Evolutionary conservation across 2,329 filamentous ascomycete genomes (phyloP), one percentile per base, ranked within the genome.

Genomic region (Immersiporthe knoxdaviesiana): DNA sequence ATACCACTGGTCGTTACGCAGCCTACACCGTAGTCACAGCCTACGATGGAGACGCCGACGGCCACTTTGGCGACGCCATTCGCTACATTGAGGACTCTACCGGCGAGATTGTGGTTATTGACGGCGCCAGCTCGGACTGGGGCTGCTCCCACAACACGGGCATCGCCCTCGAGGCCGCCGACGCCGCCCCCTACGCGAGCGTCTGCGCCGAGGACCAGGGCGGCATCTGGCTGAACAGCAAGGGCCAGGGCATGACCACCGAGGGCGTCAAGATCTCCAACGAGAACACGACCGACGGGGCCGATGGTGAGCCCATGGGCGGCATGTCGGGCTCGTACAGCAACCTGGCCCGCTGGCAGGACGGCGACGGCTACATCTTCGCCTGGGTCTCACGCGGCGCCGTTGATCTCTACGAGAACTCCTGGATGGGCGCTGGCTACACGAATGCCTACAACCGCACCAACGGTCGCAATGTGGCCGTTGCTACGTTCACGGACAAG

Each of bases 81-180:
- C 79, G 80, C 67, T 81, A 81, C 72, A 68, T 81, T 67, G 84
- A 80, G 67, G 83, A 87, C 47, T 78, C 58, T 11, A 61, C 80
- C 24, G 88, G 88, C 16, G 82, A 79, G 10, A 76, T 89, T 3
- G 78, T 85, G 72, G 79, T 77, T 14, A 87, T 88, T 70, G 63
- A 76, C 1, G 86, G 85, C 1, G 85, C 87, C 2, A 83, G 83
- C 58, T 87, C 83, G 68, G 80, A 81, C 18, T 90, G 87, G 83
- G 88, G 87, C 24, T 90, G 88, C 80, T 87, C 84, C 7, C 87
- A 90, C 81, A 90, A 90, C 78, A 89, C 87, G 0, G 88, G 88
- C 68, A 90, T 90, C 67, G 87, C 86, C 7, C 84, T 90, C 66
- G 88, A 89, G 75, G 86, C 84, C 24, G 86, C 87, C 27, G 86